Evolutionary conservation across 768 basidiomycete genomes (phyloP).

Genomic region (Suillus fuscotomentosus): DNA sequence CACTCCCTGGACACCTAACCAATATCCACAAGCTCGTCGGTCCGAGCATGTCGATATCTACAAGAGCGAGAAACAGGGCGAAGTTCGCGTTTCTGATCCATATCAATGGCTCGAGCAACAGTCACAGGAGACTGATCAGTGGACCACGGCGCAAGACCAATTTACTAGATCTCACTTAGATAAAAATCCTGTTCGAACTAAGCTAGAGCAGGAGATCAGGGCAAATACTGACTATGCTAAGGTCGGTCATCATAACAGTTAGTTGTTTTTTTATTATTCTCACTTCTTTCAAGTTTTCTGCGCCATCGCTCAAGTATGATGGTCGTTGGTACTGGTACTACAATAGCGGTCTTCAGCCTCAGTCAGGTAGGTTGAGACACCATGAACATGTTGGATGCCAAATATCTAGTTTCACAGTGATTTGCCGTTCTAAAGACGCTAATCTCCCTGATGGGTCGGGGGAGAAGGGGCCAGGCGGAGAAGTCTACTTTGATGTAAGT

Average conservation of each 20-base stretch:
- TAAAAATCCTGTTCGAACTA: slow-evolving; percentile 56
- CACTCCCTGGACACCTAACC: slow-evolving; percentile 52
- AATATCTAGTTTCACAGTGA: slow-evolving; percentile 35
- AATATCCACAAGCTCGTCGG: slow-evolving; percentile 65
- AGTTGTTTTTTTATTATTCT: neutral
- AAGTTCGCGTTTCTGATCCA: slow-evolving; percentile 66
- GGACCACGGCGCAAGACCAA: slow-evolving; percentile 59
- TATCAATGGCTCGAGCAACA: slow-evolving; percentile 74
- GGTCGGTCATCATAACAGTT: slow-evolving; percentile 23
- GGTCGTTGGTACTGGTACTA: slow-evolving; percentile 80
- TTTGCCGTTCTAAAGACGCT: slow-evolving; percentile 57
- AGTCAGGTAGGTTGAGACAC: slow-evolving; percentile 38
- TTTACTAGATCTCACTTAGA: slow-evolving; percentile 62
- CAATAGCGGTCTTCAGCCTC: slow-evolving; percentile 75
- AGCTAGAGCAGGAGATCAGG: slow-evolving; percentile 58
- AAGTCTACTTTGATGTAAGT: slow-evolving; percentile 76
- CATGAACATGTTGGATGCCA: neutral
- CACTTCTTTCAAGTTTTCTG: slow-evolving; percentile 49
- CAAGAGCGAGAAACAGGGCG: slow-evolving; percentile 59
- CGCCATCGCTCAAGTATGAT: slow-evolving; percentile 61
- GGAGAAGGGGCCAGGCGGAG: slow-evolving; percentile 45
- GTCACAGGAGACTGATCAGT: slow-evolving; percentile 60
- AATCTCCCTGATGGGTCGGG: slow-evolving; percentile 54
- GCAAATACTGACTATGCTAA: slow-evolving; percentile 52
- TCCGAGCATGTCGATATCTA: slow-evolving; percentile 69